Conservation (phyloP, 2,329 filamentous ascomycete species). For the Phyllosticta paracitricarpa region DNA sequence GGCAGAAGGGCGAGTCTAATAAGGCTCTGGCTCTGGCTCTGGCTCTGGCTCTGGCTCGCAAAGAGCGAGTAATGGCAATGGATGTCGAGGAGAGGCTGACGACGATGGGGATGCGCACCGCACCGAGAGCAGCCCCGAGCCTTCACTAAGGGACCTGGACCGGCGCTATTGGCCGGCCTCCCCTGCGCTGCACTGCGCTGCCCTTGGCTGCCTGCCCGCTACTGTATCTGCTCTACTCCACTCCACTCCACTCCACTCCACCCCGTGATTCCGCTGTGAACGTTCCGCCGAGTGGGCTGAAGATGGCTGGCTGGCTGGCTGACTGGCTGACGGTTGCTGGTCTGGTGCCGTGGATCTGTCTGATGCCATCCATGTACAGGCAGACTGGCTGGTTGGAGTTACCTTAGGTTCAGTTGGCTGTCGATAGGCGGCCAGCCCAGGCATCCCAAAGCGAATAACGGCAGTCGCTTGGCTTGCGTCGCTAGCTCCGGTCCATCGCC, state of each 20-base stretch:
- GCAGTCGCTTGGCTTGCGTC: conserved; percentile 2
- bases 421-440: background rate
- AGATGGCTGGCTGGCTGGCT: no score
- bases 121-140: background rate
- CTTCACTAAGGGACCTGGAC: background rate
- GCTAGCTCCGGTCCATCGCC: background rate
- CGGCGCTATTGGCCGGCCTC: background rate
- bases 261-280: no score
- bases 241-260: no score
- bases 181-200: background rate
- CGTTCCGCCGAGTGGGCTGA: no score
- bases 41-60: no score
- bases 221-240: no score
- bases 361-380: no score
- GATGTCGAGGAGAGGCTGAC: background rate
- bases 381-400: no score
- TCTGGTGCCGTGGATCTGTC: no score
- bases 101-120: background rate
- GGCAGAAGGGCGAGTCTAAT: background rate
- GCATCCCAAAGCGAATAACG: background rate
- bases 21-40: background rate
- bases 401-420: no score
- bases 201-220: background rate
- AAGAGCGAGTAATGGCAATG: background rate
- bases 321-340: no score